These are phyloP conservation scores for Paramecium pentaurelia DNA, from an alignment of 73 alveolate genomes.

Conservation along the genomic window DNA sequence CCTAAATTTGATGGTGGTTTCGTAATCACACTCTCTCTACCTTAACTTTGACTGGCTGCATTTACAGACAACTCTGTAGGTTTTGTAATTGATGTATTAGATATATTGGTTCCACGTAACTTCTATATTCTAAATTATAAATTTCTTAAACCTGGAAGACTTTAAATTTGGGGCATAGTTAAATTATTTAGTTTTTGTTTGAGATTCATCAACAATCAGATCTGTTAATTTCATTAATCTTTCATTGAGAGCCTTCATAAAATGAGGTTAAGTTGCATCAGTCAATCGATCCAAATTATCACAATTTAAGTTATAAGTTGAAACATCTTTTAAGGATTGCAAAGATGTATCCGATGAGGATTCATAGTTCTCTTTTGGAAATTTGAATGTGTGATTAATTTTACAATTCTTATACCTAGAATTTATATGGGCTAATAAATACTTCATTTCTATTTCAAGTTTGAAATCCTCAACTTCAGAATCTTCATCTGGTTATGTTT, in stretches of 20 bases:
- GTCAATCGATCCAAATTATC: constrained; percentile 6
- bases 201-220: neutral
- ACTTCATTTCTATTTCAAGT: constrained; percentile 21
- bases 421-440: neutral
- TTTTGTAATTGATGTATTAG: neutral
- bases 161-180: constrained; percentile 2
- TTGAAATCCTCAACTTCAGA: constrained; percentile 49
- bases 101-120: neutral
- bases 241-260: constrained; percentile 28
- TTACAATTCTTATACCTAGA: constrained; percentile 5
- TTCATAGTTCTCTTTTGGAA: constrained; percentile 21
- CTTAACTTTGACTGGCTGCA: neutral
- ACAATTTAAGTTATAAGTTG: constrained; percentile 1
- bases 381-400: neutral
- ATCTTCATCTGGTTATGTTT: constrained; percentile 51
- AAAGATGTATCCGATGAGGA: constrained; percentile 10
- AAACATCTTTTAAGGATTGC: neutral
- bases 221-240: constrained; percentile 15
- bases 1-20: constrained; percentile 30
- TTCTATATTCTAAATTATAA: neutral
- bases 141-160: constrained; percentile 10
- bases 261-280: constrained; percentile 45
- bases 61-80: neutral
- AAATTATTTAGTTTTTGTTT: neutral
- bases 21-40: neutral